Evolutionary conservation across 2,329 filamentous ascomycete species (phyloP).

Genomic region (Aspergillus ruber): DNA sequence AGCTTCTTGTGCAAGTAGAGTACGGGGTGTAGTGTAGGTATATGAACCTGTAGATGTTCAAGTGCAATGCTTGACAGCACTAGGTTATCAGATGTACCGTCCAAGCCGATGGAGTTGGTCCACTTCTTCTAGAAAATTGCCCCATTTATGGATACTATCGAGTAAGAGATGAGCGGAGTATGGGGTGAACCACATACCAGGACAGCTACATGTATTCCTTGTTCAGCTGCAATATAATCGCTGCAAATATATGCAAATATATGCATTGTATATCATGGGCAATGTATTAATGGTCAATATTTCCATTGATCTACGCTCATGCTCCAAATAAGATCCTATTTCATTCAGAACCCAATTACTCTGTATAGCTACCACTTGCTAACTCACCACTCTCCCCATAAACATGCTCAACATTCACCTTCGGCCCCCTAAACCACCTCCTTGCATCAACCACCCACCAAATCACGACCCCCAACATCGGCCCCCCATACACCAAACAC

Average conservation of each 20-base stretch:
- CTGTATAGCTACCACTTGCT: conserved; percentile 6
- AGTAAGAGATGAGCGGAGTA: too few species aligned
- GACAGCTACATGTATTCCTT: too few species aligned
- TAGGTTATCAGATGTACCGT: background rate
- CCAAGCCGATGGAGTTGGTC: background rate
- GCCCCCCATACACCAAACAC: conserved; percentile 58
- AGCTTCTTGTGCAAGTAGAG: background rate
- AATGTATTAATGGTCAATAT: background rate
- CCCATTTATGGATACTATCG: too few species aligned
- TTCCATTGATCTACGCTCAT: background rate
- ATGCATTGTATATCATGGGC: background rate
- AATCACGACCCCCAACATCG: conserved; percentile 53
- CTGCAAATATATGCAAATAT: background rate
- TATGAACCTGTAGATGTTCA: background rate
- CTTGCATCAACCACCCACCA: conserved; percentile 60
- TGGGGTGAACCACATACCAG: too few species aligned
- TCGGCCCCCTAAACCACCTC: conserved; percentile 66
- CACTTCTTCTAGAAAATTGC: background rate
- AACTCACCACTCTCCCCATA: conserved; percentile 13
- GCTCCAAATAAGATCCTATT: background rate
- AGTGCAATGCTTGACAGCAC: background rate
- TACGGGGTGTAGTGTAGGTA: background rate
- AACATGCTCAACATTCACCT: conserved; percentile 58
- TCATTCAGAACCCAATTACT: background rate
- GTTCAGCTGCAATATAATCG: background rate